Percentiles rank a stretch among this genome's conserved stretches.
Conservation (phyloP, 1,139 yeast genomes). For the Hansenula sp. region DNA sequence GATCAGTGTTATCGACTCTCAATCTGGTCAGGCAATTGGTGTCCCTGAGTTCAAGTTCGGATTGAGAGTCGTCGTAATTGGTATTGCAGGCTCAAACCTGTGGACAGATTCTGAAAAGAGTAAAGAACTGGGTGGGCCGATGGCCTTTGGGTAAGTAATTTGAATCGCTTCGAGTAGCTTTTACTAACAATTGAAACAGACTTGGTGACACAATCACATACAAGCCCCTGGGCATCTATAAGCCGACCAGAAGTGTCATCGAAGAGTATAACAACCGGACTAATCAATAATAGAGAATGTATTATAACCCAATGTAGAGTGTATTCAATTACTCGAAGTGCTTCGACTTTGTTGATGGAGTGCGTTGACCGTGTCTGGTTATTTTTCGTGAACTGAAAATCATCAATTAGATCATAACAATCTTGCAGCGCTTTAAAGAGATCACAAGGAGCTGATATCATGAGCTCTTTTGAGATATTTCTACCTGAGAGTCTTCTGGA, state of each 20-base stretch:
- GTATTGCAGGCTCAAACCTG: slow-evolving; percentile 30
- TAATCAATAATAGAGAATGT: too few species aligned
- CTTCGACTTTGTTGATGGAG: too few species aligned
- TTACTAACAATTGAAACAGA: background rate
- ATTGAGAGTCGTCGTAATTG: slow-evolving; percentile 34
- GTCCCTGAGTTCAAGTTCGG: slow-evolving; percentile 41
- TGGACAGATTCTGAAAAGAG: slow-evolving; percentile 34
- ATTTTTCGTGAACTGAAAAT: too few species aligned
- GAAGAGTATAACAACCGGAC: slow-evolving; percentile 23
- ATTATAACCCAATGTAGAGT: too few species aligned
- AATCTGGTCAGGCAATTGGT: slow-evolving; percentile 40
- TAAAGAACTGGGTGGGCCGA: slow-evolving; percentile 34
- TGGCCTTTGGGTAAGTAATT: slow-evolving; percentile 22
- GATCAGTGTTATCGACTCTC: slow-evolving; percentile 35
- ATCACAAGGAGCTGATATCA: background rate
- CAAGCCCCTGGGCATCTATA: slow-evolving; percentile 30
- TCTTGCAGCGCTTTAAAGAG: too few species aligned
- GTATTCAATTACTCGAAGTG: too few species aligned
- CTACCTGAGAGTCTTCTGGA: background rate
- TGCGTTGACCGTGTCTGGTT: too few species aligned
- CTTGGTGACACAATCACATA: slow-evolving; percentile 28
- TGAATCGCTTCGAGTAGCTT: slow-evolving; percentile 19
- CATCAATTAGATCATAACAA: too few species aligned
- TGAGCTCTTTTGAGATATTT: slow-evolving; percentile 1
- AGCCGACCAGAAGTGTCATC: slow-evolving; percentile 30